Conservation (phyloP, 192 early-diverging fungal genomes). For the Mortierella alpina region DNA sequence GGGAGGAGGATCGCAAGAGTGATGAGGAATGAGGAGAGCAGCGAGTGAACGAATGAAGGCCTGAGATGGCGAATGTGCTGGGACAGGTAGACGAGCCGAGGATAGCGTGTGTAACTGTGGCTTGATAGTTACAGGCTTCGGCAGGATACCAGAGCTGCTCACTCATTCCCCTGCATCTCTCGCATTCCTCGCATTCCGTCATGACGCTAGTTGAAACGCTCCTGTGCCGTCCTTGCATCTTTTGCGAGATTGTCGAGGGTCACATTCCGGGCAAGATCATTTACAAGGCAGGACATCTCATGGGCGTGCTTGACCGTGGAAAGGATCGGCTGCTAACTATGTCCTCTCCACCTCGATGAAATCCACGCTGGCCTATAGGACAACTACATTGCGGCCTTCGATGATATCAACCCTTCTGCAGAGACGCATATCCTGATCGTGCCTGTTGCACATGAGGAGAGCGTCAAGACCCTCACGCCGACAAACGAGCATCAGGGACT, state of each 20-base stretch:
- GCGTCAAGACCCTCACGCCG: slow-evolving; percentile 24
- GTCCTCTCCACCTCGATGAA: not conserved
- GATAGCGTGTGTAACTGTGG: slow-evolving; percentile 17
- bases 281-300: slow-evolving; percentile 31
- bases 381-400: slow-evolving; percentile 45
- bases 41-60: slow-evolving; percentile 24
- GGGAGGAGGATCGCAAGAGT: slow-evolving; percentile 36
- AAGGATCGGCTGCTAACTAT: not conserved
- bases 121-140: too few species aligned
- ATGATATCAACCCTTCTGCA: slow-evolving; percentile 54
- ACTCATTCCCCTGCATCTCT: too few species aligned
- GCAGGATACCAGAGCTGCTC: too few species aligned
- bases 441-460: slow-evolving; percentile 44
- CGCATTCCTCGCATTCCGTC: too few species aligned
- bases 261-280: slow-evolving; percentile 19
- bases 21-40: slow-evolving; percentile 20
- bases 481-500: slow-evolving; percentile 18
- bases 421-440: slow-evolving; percentile 55
- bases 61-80: slow-evolving; percentile 22
- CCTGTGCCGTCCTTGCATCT: slow-evolving; percentile 47
- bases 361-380: slow-evolving; percentile 22
- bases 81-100: slow-evolving; percentile 27
- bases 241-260: slow-evolving; percentile 45
- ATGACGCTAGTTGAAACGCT: slow-evolving; percentile 35
- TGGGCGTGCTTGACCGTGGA: not conserved